Percentiles rank a stretch among this genome's conserved stretches.
phyloP scores from a whole-genome alignment of 75 land plant genomes.

The Chamaecyparis obtusa region DNA sequence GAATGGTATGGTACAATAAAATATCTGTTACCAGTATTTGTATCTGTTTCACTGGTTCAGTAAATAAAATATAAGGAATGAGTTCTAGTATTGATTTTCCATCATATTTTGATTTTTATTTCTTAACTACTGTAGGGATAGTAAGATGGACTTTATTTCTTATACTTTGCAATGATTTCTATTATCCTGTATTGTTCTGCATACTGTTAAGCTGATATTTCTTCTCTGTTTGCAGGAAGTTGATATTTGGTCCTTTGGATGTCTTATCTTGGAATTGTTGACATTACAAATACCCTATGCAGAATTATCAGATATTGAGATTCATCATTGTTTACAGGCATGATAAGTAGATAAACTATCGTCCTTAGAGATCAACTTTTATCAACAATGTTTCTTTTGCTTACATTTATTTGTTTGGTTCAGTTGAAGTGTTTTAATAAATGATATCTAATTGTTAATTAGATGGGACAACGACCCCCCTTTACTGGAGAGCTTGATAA shows the following conservation, averaged over 20 bases:
- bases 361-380: too few relatives aligned
- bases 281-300: conserved; percentile 76
- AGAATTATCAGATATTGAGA: conserved; percentile 50
- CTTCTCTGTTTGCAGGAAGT: conserved; percentile 67
- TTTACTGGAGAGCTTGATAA: conserved; percentile 51
- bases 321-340: conserved; percentile 72
- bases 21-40: not conserved
- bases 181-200: too few relatives aligned
- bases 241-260: conserved; percentile 98
- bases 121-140: too few relatives aligned
- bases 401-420: not conserved
- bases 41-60: not conserved
- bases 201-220: not conserved
- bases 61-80: too few relatives aligned
- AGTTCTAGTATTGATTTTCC: too few relatives aligned
- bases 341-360: too few relatives aligned
- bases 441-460: conserved; percentile 6
- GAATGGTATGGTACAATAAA: conserved; percentile 53
- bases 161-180: not conserved
- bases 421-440: not conserved
- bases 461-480: conserved; percentile 64
- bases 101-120: too few relatives aligned
- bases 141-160: not conserved
- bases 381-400: not conserved
- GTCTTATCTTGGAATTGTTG: conserved; percentile 73